Base-by-base conservation (phyloP, 352 stramenopile species). In the Globisporangium yorkense region DNA sequence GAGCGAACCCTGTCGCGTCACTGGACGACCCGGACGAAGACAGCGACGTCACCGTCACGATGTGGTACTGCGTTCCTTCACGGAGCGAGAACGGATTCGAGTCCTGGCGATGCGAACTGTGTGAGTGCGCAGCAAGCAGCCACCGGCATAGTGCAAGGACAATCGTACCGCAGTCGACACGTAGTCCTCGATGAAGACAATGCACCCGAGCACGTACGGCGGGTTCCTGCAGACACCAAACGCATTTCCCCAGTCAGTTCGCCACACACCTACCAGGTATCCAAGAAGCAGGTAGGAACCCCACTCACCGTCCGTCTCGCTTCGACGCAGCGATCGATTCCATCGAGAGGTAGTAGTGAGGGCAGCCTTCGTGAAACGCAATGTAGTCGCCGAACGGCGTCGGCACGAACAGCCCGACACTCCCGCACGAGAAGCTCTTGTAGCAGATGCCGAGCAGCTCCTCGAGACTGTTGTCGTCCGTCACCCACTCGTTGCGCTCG, bases 331-430 rank as follows among this genome's bases (percentile, higher is more conserved):
- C 80, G 41, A 92, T 85, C 29, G 79, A 89, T 64, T 92, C 82
- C 46, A 82, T 70, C 18, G 82, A 92, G 55, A 92, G 59, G 57
- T 92, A 92, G 40, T 88, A 87, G 60, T 92, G 82, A 13, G 82
- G 82, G 39, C 80, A 89, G 40, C 77, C 78, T 77, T 92, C 82
- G 56, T 92, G 82, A 53, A 92, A 92, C n/a, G 82, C 82, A 69
- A 92, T 90, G 59, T 87, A 92, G 61, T 92, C 80, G 15, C 82
- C 82, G 66, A 90, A 84, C 21, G 82, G 82, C 27, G 82, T 92
- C 3, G 82, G 82, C 2, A 92, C 82, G 53, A 92, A 92, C 5
- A 92, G 71, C 45, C 69, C 82, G 31, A 92, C 72, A 47, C 80
- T 87, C 1, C 82, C 82, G 43, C 70, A 81, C 3, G 70, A 68